Conservation (phyloP, 805 yeast species). For the Scheffersomyces lignosus region DNA sequence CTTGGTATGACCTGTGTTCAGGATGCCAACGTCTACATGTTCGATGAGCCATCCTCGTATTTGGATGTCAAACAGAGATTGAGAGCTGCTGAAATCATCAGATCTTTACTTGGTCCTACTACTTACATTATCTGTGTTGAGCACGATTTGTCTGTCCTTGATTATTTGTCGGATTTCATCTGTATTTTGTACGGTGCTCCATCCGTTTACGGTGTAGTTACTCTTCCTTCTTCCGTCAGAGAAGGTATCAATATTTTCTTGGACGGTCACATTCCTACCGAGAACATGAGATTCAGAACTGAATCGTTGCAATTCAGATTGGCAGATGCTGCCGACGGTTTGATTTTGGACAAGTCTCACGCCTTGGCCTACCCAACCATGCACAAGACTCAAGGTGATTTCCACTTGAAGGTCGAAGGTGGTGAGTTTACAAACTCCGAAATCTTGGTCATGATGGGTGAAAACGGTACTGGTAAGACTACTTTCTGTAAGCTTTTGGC, state of each 20-base stretch:
- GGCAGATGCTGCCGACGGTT: slow-evolving; percentile 81
- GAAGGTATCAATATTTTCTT: slow-evolving; percentile 98
- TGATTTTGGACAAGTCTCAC: slow-evolving; percentile 75
- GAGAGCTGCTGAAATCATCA: slow-evolving; percentile 92
- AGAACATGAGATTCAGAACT: slow-evolving; percentile 93
- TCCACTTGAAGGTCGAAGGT: slow-evolving; percentile 73
- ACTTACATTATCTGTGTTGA: slow-evolving; percentile 94
- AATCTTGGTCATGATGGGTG: slow-evolving; percentile 99
- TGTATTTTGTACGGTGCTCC: slow-evolving; percentile 98
- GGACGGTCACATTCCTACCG: slow-evolving; percentile 97
- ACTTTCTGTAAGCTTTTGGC: slow-evolving; percentile 95
- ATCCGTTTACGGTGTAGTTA: slow-evolving; percentile 97
- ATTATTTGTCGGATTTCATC: slow-evolving; percentile 93
- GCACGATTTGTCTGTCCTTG: slow-evolving; percentile 97
- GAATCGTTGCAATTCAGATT: slow-evolving; percentile 93
- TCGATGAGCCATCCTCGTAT: slow-evolving; percentile 98
- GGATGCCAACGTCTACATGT: slow-evolving; percentile 94
- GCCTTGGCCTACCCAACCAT: slow-evolving; percentile 76
- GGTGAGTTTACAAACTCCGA: slow-evolving; percentile 97
- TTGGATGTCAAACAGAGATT: slow-evolving; percentile 98
- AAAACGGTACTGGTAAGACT: slow-evolving; percentile 99
- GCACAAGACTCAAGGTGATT: slow-evolving; percentile 95
- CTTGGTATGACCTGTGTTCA: slow-evolving; percentile 97
- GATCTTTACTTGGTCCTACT: slow-evolving; percentile 76
- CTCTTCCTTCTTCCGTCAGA: slow-evolving; percentile 93